phyloP scores from a whole-genome alignment of 208 protist species.

The Leishmania gerbilli region DNA sequence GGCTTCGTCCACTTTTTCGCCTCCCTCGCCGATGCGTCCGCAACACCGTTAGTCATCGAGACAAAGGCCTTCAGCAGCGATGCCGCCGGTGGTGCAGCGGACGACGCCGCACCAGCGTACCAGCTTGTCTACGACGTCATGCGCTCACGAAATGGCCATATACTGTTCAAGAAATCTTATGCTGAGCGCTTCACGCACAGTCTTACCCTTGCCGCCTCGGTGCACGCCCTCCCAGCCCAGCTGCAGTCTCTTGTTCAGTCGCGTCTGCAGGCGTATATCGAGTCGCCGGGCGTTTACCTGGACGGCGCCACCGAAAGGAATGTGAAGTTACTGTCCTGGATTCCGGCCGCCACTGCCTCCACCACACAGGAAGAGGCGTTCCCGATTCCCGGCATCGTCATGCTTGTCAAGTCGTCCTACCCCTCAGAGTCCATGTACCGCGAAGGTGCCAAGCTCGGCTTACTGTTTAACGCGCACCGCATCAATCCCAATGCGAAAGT shows the following conservation, averaged over 20 bases:
- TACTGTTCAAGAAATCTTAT: conserved; percentile 65
- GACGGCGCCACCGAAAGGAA: conserved; percentile 43
- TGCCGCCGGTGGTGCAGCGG: not conserved
- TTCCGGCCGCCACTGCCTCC: conserved; percentile 12
- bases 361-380: not conserved
- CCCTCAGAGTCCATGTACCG: conserved; percentile 67
- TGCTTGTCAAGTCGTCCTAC: conserved; percentile 71
- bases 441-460: conserved; percentile 49
- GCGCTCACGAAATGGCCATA: conserved; percentile 37
- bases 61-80: not conserved
- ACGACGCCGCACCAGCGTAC: conserved; percentile 8
- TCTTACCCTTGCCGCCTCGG: conserved; percentile 29
- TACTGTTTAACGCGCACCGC: conserved; percentile 71
- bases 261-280: conserved; percentile 38
- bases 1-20: conserved; percentile 26
- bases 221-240: conserved; percentile 12
- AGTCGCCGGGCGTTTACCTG: conserved; percentile 13
- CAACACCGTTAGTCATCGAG: conserved; percentile 1
- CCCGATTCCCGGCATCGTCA: conserved; percentile 39
- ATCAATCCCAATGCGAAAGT: conserved; percentile 75
- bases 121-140: conserved; percentile 82
- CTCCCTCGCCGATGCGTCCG: conserved; percentile 15
- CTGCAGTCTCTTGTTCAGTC: conserved; percentile 18
- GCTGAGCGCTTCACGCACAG: conserved; percentile 51
- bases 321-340: conserved; percentile 78